Evolutionary conservation across 768 basidiomycete genomes (phyloP), one percentile per base, ranked within the genome.

Genomic region (Mycena galericulata): DNA sequence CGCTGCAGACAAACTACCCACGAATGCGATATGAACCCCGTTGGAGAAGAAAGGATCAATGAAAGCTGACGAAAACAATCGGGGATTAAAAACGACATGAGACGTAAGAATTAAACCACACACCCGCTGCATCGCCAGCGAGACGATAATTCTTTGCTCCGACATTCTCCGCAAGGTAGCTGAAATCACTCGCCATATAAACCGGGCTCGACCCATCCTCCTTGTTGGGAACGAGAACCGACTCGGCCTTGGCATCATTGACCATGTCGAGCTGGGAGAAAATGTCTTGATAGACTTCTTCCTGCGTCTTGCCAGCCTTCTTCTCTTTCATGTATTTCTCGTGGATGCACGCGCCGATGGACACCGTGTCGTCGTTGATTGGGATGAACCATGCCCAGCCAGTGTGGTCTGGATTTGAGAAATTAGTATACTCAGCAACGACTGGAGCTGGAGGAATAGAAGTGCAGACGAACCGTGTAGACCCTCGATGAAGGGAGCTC

Each of bases 21-120:
- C 74, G 45, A 82, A 74, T 6, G 83, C 83, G 20, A 84, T 76
- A 71, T 84, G 83, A 27, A 83, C 79, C 0, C 83, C 83, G 56
- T 85, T 87, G 5, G 89, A 90, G 78, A 90, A 90, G 77, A 89
- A 85, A 0, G 89, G 89, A 69, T 90, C 89, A 62, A 90, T 89
- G 22, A 36, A 36, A 29, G 47, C 47, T 50, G 47, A 50, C 14
- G 43, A 50, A 50, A 50, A 50, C 17, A 27, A 27, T 27, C 27
- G 47, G 27, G 47, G 47, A 29, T 50, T 17, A 50, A 50, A 22
- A 50, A 26, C 47, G 27, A 50, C 47, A 50, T 22, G 43, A 46
- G 36, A 58, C 18, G 9, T 46, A 30, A 58, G 40, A 46, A n/a
- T 45, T 58, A 50, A 50, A 50, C 26, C 47, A 50, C 47, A 24